Conservation (phyloP, 2,329 filamentous ascomycete genomes). For the Exophiala aquamarina region DNA sequence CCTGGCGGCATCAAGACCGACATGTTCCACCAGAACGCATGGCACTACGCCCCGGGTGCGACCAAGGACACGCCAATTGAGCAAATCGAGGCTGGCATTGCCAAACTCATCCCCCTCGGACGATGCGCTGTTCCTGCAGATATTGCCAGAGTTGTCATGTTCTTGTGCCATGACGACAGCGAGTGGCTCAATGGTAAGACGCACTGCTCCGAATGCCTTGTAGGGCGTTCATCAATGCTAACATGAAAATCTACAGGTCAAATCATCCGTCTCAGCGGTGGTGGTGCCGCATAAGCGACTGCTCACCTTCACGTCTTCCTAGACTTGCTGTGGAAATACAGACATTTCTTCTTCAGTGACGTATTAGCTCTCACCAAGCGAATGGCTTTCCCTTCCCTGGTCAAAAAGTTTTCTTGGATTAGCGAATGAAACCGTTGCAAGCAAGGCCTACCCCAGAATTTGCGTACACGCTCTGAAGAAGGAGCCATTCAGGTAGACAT, state of each 20-base stretch:
- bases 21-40: slow-evolving; percentile 72
- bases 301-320: background rate
- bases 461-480: too few species aligned
- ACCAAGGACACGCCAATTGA: slow-evolving; percentile 47
- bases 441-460: too few species aligned
- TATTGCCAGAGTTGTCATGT: slow-evolving; percentile 58
- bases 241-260: slow-evolving; percentile 16
- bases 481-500: slow-evolving; percentile 2
- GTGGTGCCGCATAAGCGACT: slow-evolving; percentile 20
- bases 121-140: slow-evolving; percentile 60
- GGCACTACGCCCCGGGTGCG: slow-evolving; percentile 63
- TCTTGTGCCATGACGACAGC: slow-evolving; percentile 57
- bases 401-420: slow-evolving; percentile 18
- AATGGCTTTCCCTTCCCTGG: slow-evolving; percentile 7
- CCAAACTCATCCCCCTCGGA: slow-evolving; percentile 59
- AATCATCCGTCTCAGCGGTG: slow-evolving; percentile 26
- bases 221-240: background rate
- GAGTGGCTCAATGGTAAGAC: slow-evolving; percentile 65
- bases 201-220: background rate
- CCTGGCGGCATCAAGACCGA: slow-evolving; percentile 73
- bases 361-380: slow-evolving; percentile 1
- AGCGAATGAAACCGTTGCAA: slow-evolving; percentile 8
- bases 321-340: background rate
- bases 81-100: slow-evolving; percentile 56
- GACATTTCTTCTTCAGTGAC: background rate